These are phyloP conservation scores for Gaultheria prostrata DNA, from an alignment of 148 eudicot species.

Conservation along the genomic window DNA sequence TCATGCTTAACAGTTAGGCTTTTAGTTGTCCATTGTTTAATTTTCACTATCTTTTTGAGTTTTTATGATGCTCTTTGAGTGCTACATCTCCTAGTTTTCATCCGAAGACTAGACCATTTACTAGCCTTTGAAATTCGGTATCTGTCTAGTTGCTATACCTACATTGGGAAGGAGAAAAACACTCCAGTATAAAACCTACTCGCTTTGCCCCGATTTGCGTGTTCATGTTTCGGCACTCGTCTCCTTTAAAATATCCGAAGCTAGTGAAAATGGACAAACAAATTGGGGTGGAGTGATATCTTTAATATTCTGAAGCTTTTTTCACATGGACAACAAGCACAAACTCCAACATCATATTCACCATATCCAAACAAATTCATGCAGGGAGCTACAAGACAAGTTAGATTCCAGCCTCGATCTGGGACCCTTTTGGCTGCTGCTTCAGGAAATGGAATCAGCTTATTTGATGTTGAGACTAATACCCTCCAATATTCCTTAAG, in stretches of 20 bases:
- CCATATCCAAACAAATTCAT: not conserved
- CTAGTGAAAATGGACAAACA: not conserved
- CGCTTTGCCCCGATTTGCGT: not conserved
- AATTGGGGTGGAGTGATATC: not conserved
- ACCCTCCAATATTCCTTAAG: not conserved
- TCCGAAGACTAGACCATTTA: not conserved
- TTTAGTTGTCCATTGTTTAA: not conserved
- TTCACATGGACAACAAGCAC: not conserved
- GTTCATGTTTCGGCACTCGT: not conserved
- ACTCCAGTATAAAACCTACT: not conserved
- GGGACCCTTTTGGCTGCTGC: constrained; percentile 17
- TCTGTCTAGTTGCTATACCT: not conserved
- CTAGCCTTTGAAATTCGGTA: not conserved
- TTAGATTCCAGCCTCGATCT: constrained; percentile 13
- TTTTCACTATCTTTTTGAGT: not conserved
- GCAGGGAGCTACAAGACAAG: constrained; percentile 16
- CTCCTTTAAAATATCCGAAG: not conserved
- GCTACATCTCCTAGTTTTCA: not conserved
- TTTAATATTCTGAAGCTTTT: too few species aligned
- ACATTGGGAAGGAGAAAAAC: not conserved
- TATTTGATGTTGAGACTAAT: constrained; percentile 9
- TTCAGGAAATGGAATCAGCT: constrained; percentile 1
- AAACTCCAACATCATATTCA: not conserved
- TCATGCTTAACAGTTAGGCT: not conserved
- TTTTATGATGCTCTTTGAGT: not conserved